Conservation (phyloP, 169 alveolate species). For the Babesia bovis region DNA sequence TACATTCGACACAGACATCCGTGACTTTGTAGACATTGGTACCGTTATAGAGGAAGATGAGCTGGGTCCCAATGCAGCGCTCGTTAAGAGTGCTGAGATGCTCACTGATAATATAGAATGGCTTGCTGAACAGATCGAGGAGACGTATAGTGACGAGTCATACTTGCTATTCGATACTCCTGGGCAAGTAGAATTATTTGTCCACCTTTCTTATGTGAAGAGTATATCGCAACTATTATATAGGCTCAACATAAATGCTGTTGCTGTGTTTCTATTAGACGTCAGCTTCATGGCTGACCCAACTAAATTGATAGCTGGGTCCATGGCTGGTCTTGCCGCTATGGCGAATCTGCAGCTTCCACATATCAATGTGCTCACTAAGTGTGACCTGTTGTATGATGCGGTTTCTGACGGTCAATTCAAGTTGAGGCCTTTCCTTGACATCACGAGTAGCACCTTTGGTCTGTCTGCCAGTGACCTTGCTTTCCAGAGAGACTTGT, state of each 20-base stretch:
- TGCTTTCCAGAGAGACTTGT: constrained; percentile 36
- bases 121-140: constrained; percentile 91
- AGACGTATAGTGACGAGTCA: constrained; percentile 90
- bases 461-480: constrained; percentile 63
- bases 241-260: constrained; percentile 87
- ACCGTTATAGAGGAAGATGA: constrained; percentile 91
- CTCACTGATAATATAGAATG: constrained; percentile 89
- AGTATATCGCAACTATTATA: constrained; percentile 82
- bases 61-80: constrained; percentile 97
- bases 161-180: constrained; percentile 96
- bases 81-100: constrained; percentile 93
- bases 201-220: constrained; percentile 93
- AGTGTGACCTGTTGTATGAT: constrained; percentile 90
- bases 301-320: constrained; percentile 91
- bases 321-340: constrained; percentile 91
- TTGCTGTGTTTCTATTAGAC: constrained; percentile 92
- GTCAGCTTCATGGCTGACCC: constrained; percentile 92
- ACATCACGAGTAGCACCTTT: constrained; percentile 66
- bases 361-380: constrained; percentile 92
- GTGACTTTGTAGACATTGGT: constrained; percentile 92
- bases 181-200: constrained; percentile 95
- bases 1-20: constrained; percentile 88
- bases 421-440: constrained; percentile 50
- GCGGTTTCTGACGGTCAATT: constrained; percentile 44
- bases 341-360: constrained; percentile 95